Evolutionary conservation across 1,284 basidiomycete genomes (phyloP).

Genomic region (Naganishia sp.): DNA sequence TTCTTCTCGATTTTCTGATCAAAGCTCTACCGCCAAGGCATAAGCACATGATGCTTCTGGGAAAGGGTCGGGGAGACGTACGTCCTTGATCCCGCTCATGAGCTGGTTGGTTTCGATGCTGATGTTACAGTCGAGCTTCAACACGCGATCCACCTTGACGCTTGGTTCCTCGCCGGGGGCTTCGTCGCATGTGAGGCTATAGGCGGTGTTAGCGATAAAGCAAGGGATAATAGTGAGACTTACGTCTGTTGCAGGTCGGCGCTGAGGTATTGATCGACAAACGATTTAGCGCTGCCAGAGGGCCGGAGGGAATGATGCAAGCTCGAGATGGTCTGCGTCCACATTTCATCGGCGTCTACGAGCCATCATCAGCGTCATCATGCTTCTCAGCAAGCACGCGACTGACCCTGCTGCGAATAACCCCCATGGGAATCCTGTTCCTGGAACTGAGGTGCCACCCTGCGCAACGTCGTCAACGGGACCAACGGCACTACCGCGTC

Average conservation of each 20-base stretch:
- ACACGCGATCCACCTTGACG: constrained; percentile 68
- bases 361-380: not conserved
- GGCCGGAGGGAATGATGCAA: constrained; percentile 64
- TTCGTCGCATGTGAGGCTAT: constrained; percentile 74
- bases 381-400: not conserved
- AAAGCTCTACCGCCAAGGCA: constrained; percentile 62
- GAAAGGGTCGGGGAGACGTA: constrained; percentile 51
- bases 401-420: constrained; percentile 83
- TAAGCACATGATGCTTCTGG: not conserved
- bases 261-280: constrained; percentile 83
- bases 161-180: constrained; percentile 74
- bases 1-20: constrained; percentile 84
- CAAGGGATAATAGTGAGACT: constrained; percentile 45
- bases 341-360: constrained; percentile 93
- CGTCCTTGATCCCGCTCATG: constrained; percentile 80
- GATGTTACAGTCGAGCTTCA: constrained; percentile 95
- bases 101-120: constrained; percentile 82
- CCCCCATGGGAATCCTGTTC: constrained; percentile 63
- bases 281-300: constrained; percentile 53
- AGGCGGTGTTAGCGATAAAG: not conserved
- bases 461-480: constrained; percentile 72
- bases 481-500: constrained; percentile 70
- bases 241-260: constrained; percentile 80
- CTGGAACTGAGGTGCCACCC: constrained; percentile 87
- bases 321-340: constrained; percentile 77